phyloP scores from a whole-genome alignment of 2,329 filamentous ascomycete species.

The Colletotrichum sp. region DNA sequence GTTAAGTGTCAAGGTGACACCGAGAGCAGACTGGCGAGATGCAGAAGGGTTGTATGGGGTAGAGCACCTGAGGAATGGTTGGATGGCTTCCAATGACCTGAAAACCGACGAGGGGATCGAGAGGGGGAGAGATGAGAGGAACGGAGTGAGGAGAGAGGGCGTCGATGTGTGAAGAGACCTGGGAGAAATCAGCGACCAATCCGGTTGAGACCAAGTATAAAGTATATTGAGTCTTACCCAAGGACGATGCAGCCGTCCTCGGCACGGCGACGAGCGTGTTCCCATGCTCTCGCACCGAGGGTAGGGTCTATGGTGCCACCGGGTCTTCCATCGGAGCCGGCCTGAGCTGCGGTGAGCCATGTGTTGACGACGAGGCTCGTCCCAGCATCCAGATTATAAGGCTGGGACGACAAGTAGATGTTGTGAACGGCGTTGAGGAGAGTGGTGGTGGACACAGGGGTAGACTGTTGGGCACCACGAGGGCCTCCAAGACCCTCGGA shows the following conservation, averaged over 20 bases:
- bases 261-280: constrained; percentile 91
- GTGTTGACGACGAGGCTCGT: constrained; percentile 95
- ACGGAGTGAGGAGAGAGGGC: constrained; percentile 82
- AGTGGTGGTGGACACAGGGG: constrained; percentile 90
- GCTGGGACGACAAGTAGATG: constrained; percentile 79
- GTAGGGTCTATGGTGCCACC: constrained; percentile 83
- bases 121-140: constrained; percentile 81
- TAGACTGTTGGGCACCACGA: constrained; percentile 68
- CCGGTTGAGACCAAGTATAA: background rate
- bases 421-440: constrained; percentile 92
- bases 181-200: constrained; percentile 2
- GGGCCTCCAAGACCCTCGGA: constrained; percentile 66
- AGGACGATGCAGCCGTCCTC: constrained; percentile 94
- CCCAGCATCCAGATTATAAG: constrained; percentile 87
- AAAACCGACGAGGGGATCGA: constrained; percentile 77
- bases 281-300: constrained; percentile 85
- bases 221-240: constrained; percentile 61
- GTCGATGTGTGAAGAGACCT: constrained; percentile 90
- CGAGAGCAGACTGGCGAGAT: constrained; percentile 79
- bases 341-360: constrained; percentile 82
- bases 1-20: constrained; percentile 81
- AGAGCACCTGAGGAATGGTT: constrained; percentile 85
- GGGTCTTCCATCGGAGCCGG: constrained; percentile 69
- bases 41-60: constrained; percentile 90
- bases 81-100: constrained; percentile 79